Conservation (phyloP, 2,329 filamentous ascomycete species). For the Microascus cirrosus region DNA sequence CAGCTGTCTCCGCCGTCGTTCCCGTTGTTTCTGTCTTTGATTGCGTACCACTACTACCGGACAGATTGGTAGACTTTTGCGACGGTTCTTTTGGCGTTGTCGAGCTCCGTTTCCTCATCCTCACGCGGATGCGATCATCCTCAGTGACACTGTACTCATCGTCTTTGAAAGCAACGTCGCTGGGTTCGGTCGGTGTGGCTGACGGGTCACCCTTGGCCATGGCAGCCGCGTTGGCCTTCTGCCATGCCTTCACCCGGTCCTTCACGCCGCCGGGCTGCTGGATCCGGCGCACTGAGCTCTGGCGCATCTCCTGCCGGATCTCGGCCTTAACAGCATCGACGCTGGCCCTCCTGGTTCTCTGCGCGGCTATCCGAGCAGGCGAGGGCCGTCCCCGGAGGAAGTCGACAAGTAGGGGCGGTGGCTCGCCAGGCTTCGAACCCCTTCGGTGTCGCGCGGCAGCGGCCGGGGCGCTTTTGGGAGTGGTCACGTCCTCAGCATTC, state of each 20-base stretch:
- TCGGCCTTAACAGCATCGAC: slow-evolving; percentile 47
- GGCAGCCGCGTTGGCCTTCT: slow-evolving; percentile 62
- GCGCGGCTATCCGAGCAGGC: slow-evolving; percentile 40
- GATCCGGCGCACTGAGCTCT: slow-evolving; percentile 43
- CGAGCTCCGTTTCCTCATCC: slow-evolving; percentile 23
- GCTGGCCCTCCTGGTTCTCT: slow-evolving; percentile 42
- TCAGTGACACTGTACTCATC: slow-evolving; percentile 53
- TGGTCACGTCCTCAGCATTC: slow-evolving; percentile 8
- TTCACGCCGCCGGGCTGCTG: slow-evolving; percentile 58
- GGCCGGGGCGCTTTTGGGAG: slow-evolving; percentile 31
- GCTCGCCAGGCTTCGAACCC: slow-evolving; percentile 22
- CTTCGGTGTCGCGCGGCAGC: slow-evolving; percentile 19
- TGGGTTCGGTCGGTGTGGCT: slow-evolving; percentile 43
- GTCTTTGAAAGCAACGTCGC: slow-evolving; percentile 48
- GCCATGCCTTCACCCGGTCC: slow-evolving; percentile 76
- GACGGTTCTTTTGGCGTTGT: slow-evolving; percentile 10
- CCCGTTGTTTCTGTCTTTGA: too few species aligned
- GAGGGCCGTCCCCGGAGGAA: slow-evolving; percentile 47
- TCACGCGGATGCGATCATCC: slow-evolving; percentile 47
- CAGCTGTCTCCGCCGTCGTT: background rate
- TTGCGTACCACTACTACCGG: slow-evolving; percentile 5
- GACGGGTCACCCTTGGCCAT: slow-evolving; percentile 40
- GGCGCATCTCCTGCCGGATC: slow-evolving; percentile 19
- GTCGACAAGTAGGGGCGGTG: slow-evolving; percentile 39
- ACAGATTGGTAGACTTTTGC: background rate